Conservation (phyloP, 352 stramenopile genomes). For the Albugo laibachii region DNA sequence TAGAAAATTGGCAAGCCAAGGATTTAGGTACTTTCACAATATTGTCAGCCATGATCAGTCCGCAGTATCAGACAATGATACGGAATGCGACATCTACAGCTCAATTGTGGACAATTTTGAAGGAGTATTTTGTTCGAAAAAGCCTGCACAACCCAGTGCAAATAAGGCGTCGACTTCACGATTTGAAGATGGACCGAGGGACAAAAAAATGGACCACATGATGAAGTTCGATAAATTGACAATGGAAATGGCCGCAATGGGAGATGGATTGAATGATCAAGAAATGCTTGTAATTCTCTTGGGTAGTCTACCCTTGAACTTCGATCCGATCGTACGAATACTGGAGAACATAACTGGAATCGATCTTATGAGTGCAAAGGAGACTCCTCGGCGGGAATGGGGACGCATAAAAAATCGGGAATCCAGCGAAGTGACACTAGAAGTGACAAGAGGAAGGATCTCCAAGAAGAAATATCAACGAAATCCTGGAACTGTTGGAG, state of each 20-base stretch:
- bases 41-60: neutral
- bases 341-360: conserved; percentile 5
- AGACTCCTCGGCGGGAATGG: neutral
- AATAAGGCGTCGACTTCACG: neutral
- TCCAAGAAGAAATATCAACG: conserved; percentile 1
- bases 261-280: neutral
- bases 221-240: conserved; percentile 3
- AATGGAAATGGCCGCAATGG: neutral
- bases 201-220: neutral
- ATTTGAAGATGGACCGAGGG: conserved; percentile 2
- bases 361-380: neutral
- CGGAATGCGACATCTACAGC: neutral
- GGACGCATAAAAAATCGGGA: neutral
- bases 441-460: neutral
- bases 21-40: conserved; percentile 1
- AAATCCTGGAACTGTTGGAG: neutral
- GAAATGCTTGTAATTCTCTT: conserved; percentile 3
- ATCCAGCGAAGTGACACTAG: neutral
- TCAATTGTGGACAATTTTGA: neutral
- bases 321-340: neutral
- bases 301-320: neutral
- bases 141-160: neutral
- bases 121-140: neutral
- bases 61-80: conserved; percentile 2
- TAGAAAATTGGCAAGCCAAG: neutral